These are phyloP conservation scores for Ascochyta viciae-villosae DNA, from an alignment of 2,329 filamentous ascomycete genomes.

Conservation along the genomic window DNA sequence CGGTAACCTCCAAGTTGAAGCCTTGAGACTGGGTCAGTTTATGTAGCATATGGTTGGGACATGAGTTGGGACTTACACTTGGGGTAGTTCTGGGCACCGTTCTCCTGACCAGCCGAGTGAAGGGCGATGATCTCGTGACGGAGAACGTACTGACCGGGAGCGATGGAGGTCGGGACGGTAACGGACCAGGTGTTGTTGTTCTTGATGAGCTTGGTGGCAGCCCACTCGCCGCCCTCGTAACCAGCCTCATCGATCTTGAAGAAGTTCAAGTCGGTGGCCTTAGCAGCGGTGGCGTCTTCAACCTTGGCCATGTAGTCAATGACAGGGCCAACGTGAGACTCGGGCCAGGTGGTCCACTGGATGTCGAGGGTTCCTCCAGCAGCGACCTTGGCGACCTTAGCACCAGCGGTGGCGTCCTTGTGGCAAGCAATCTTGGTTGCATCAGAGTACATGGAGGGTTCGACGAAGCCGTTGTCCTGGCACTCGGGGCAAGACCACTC, in stretches of 20 bases:
- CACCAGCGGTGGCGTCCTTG: conserved; percentile 59
- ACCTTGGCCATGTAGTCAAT: conserved; percentile 67
- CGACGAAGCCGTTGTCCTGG: conserved; percentile 61
- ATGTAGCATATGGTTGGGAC: neutral
- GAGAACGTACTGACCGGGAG: conserved; percentile 65
- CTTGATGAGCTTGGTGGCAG: conserved; percentile 60
- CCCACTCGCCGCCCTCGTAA: conserved; percentile 62
- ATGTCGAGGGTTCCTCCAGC: conserved; percentile 66
- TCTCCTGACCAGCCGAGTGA: conserved; percentile 57
- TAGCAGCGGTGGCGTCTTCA: conserved; percentile 62
- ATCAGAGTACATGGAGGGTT: conserved; percentile 54
- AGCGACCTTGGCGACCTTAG: conserved; percentile 59
- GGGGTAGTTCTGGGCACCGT: conserved; percentile 56
- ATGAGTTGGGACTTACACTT: conserved; percentile 50
- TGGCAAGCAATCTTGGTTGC: conserved; percentile 67
- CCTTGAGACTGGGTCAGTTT: conserved; percentile 1
- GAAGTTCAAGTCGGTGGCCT: conserved; percentile 63
- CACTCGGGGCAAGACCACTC: conserved; percentile 62
- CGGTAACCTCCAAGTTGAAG: conserved; percentile 64
- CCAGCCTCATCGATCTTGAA: conserved; percentile 70
- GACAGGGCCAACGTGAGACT: conserved; percentile 68
- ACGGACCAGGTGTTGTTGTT: conserved; percentile 58
- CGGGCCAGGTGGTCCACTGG: conserved; percentile 72
- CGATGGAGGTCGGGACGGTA: conserved; percentile 60
- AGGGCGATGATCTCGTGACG: conserved; percentile 68